Percentiles rank a stretch among this genome's conserved stretches.
Evolutionary conservation across 2,329 filamentous ascomycete species (phyloP).

Genomic region (Coniosporium tulheliwenetii): DNA sequence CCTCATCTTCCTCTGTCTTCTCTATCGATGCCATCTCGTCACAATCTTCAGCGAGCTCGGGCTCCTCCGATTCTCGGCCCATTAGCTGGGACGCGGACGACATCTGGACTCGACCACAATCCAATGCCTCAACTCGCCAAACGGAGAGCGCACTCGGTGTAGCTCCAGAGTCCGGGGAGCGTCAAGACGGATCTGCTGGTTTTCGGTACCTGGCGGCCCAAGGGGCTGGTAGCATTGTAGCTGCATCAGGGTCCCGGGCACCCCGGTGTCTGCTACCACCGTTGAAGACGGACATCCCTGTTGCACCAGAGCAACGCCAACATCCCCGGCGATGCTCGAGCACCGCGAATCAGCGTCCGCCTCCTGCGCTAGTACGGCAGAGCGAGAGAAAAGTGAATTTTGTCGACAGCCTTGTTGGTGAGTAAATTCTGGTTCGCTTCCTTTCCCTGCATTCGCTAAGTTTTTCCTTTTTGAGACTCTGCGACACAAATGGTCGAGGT

Average conservation of each 20-base stretch:
- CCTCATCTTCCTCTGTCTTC: slow-evolving; percentile 63
- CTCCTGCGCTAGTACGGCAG: slow-evolving; percentile 69
- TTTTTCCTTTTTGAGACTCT: slow-evolving; percentile 51
- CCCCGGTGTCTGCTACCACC: slow-evolving; percentile 6
- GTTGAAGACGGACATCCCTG: slow-evolving; percentile 23
- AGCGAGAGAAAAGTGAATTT: slow-evolving; percentile 87
- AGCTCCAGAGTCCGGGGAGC: too few species aligned
- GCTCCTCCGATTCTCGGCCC: slow-evolving; percentile 46
- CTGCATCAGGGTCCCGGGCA: too few species aligned
- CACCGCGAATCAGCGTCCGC: slow-evolving; percentile 42
- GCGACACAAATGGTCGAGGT: slow-evolving; percentile 94
- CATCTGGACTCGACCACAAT: slow-evolving; percentile 7
- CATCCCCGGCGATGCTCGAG: slow-evolving; percentile 42
- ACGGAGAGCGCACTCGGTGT: too few species aligned
- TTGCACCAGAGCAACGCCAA: slow-evolving; percentile 48
- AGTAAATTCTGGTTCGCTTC: slow-evolving; percentile 31
- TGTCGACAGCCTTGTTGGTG: slow-evolving; percentile 95
- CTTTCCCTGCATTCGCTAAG: slow-evolving; percentile 19
- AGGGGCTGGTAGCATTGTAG: too few species aligned
- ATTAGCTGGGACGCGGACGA: slow-evolving; percentile 25
- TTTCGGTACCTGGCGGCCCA: too few species aligned
- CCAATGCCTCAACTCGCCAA: too few species aligned
- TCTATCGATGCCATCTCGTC: slow-evolving; percentile 45
- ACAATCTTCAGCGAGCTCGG: slow-evolving; percentile 47
- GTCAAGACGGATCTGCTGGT: too few species aligned